Evolutionary conservation across 352 stramenopile species (phyloP), one percentile per base, ranked within the genome.

Genomic region (Phytophthora capsici): DNA sequence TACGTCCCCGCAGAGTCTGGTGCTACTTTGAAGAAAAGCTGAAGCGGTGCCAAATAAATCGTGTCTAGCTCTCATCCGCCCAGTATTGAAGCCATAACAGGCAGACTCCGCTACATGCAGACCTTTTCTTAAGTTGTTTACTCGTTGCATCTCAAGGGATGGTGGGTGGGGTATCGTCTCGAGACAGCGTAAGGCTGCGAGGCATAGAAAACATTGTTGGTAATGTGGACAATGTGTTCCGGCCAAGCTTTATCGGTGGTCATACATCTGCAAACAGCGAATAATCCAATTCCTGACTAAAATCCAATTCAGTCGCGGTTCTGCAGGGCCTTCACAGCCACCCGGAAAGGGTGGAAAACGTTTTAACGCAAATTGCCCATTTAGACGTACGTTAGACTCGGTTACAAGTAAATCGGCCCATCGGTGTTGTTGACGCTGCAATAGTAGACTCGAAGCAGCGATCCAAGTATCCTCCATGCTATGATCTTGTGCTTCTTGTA

Each of bases 21-120:
- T 6, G 67, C 71, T 9, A 71, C 54, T 1, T 53, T 76, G 14
- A 76, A 69, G 19, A 76, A 76, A 1, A 47, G 8, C 14, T 75
- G 67, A 0, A 69, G 20, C 9, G 61, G 51, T 46, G 0, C 61
- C 67, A 14, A 72, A 76, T 0, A 69, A 14, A 54, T 76, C 57
- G 4, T 52, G 45, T 0, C 67, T 52, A 1, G 56, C 67, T 30
- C 55, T 38, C 22, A 62, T 50, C 1, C 52, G 51, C 3, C 37
- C 46, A 1, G 37, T 10, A 28, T 77, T 70, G 0, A 58, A 77
- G 1, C 63, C 69, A 14, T 59, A 69, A 32, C 60, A 65, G 0
- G 53, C 58, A 5, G 47, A 48, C 38, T 0, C 16, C 13, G 34
- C 13, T 16, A 65, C 40, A 2, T 53, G 22, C 0, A 75, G 20